Conservation (phyloP, 495 filamentous ascomycete genomes). For the Penicillium tannophilum region DNA sequence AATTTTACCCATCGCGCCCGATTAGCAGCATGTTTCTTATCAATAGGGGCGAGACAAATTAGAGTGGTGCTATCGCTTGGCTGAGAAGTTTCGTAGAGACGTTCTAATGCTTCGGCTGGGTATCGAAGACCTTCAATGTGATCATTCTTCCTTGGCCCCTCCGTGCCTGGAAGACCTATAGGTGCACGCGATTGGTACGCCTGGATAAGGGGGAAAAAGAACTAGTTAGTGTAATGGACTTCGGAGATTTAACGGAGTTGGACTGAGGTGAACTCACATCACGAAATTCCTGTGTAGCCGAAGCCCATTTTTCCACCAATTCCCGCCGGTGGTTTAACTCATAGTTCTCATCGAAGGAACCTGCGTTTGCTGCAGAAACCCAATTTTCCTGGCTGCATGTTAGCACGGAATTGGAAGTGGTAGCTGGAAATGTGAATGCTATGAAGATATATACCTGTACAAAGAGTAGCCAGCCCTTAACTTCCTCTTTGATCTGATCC, state of each 20-base stretch:
- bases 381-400: constrained; percentile 2
- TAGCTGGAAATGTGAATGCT: neutral
- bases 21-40: constrained; percentile 4
- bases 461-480: constrained; percentile 10
- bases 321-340: constrained; percentile 3
- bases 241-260: constrained; percentile 1
- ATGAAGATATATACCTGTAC: neutral
- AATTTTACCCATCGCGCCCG: constrained; percentile 10
- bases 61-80: neutral
- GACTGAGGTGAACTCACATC: constrained; percentile 6
- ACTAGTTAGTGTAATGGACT: constrained; percentile 3
- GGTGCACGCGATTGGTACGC: constrained; percentile 9
- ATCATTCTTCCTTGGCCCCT: constrained; percentile 2
- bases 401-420: neutral
- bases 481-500: constrained; percentile 7
- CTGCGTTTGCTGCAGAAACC: constrained; percentile 8
- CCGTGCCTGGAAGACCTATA: constrained; percentile 11
- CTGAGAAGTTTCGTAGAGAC: constrained; percentile 5
- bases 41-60: constrained; percentile 5
- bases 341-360: constrained; percentile 5
- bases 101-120: constrained; percentile 7
- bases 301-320: constrained; percentile 10
- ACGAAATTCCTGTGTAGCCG: constrained; percentile 9
- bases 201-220: neutral
- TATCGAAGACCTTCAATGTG: constrained; percentile 6